Conservation (phyloP, 2,329 filamentous ascomycete species). For the Didymella lethalis region DNA sequence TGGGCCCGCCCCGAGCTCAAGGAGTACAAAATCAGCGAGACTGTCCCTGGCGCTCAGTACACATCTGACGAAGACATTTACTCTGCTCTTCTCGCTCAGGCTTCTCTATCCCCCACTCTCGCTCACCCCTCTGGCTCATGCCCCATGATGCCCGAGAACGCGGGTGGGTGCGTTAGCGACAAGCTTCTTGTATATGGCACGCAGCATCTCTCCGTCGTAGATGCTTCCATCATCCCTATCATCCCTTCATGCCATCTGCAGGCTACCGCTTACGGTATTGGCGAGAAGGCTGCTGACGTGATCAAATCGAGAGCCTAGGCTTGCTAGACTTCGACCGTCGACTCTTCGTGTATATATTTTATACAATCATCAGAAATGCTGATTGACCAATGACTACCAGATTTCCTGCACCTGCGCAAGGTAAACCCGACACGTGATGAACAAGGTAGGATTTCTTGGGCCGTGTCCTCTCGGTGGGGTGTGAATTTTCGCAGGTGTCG, state of each 20-base stretch:
- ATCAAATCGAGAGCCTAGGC: constrained; percentile 36
- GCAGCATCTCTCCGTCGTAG: constrained; percentile 37
- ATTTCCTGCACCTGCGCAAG: not conserved
- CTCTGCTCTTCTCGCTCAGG: constrained; percentile 28
- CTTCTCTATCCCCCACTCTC: constrained; percentile 36
- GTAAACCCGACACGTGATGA: not conserved
- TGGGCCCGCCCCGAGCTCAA: constrained; percentile 39
- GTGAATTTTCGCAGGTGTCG: not conserved
- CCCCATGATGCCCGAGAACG: constrained; percentile 39
- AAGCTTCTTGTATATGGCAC: constrained; percentile 43
- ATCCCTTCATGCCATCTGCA: constrained; percentile 42
- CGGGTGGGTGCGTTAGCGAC: constrained; percentile 40
- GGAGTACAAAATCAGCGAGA: constrained; percentile 34
- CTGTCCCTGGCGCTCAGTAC: constrained; percentile 34
- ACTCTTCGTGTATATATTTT: constrained; percentile 7
- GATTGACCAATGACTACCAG: not conserved
- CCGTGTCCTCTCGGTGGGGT: not conserved
- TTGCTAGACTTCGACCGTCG: not conserved
- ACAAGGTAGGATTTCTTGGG: not conserved
- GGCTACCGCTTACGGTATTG: constrained; percentile 44
- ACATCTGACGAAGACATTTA: constrained; percentile 36
- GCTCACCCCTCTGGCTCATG: constrained; percentile 44
- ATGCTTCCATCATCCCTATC: constrained; percentile 45
- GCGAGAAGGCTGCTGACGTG: constrained; percentile 47
- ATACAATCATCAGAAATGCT: not conserved